Evolutionary conservation across 331 rosid genomes (phyloP), one percentile per base, ranked within the genome.

Genomic region (Phaseolus coccineus): DNA sequence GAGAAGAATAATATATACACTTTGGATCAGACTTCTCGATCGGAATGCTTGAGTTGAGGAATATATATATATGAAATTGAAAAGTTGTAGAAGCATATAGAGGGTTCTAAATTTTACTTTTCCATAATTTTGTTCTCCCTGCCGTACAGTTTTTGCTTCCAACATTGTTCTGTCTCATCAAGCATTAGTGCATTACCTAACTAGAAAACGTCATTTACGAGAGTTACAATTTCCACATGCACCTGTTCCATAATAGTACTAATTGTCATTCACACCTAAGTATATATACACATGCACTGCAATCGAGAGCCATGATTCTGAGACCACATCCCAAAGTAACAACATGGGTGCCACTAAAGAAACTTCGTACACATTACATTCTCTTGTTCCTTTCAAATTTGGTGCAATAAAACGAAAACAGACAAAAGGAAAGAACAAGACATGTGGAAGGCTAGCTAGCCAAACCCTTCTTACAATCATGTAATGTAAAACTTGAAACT

Each of bases 361-460:
- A 86, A 82, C 82, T 86, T 86, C 81, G 78, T 76, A 77, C 84
- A 70, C 77, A 57, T 68, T 71, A 80, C 78, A 86, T 86, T 86
- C 87, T 86, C 83, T 86, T 66, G 87, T 80, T 82, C 85, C 89
- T 86, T 86, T 86, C 89, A 80, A 83, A 66, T 76, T 71, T 86
- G 69, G 77, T 51, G 74, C 72, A 53, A 78, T 79, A 69, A 71
- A 82, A 69, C 74, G 40, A 76, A 28, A 74, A 53, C 52, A 13
- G 77, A 82, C 87, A 76, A 33, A 76, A 75, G 30, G 51, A 70
- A 33, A 76, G 39, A 82, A 61, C 64, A 74, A 30, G 44, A 0
- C 66, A 19, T 65, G 77, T 59, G 57, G 59, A 19, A 62, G 48
- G 40, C 69, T 51, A 76, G 35, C 39, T 62, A 28, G 22, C 75